phyloP scores from a whole-genome alignment of 169 alveolate species.

The Plasmodium knowlesi region DNA sequence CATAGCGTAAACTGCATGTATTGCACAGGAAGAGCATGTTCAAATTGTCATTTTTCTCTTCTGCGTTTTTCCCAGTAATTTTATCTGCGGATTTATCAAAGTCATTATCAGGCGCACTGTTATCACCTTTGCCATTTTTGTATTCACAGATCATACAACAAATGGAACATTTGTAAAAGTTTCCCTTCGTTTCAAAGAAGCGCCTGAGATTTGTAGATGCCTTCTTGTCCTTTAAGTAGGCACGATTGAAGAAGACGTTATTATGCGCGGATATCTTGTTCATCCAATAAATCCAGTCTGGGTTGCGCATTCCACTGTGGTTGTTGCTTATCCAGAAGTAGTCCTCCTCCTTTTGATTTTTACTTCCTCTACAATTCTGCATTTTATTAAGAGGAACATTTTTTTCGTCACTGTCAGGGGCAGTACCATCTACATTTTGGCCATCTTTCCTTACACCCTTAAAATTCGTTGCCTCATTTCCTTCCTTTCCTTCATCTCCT shows the following conservation, averaged over 20 bases:
- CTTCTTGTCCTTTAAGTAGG: constrained; percentile 22
- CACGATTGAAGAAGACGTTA: constrained; percentile 17
- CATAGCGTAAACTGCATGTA: constrained; percentile 19
- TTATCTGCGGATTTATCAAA: background rate
- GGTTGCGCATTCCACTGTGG: background rate
- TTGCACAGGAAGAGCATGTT: constrained; percentile 18
- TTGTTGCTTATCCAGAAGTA: constrained; percentile 18
- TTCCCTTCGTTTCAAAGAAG: background rate
- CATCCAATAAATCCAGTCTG: constrained; percentile 19
- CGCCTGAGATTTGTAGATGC: background rate
- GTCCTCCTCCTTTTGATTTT: background rate
- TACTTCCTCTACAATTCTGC: background rate
- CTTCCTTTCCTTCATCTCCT: background rate
- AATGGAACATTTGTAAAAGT: constrained; percentile 47
- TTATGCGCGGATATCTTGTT: constrained; percentile 37
- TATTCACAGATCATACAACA: constrained; percentile 49
- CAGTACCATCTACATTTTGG: background rate
- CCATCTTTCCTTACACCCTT: background rate
- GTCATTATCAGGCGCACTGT: background rate
- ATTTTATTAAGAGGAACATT: background rate
- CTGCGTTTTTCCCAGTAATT: background rate
- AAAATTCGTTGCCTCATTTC: background rate
- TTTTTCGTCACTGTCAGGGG: background rate
- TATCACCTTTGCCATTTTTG: background rate
- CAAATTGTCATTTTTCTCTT: background rate